These are phyloP conservation scores for Leishmania amazonensis DNA, from an alignment of 208 protist genomes.

Conservation along the genomic window DNA sequence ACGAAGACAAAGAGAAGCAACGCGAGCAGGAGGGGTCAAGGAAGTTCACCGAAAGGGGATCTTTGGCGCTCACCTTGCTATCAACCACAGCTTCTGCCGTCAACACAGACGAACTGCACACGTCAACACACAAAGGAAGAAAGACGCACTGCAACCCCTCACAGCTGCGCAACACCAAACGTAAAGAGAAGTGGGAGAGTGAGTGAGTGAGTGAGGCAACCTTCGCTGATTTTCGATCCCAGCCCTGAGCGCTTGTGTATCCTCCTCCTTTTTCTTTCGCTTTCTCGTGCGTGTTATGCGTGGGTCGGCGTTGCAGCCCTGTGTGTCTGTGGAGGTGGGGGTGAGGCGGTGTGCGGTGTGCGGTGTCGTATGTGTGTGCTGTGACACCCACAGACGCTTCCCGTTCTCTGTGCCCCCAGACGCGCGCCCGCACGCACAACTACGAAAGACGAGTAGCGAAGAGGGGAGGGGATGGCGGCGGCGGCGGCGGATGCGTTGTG, in stretches of 20 bases:
- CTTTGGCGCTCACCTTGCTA: background rate
- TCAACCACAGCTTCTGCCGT: background rate
- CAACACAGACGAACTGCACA: background rate
- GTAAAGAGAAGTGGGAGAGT: background rate
- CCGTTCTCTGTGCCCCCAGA: background rate
- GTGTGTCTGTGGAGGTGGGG: background rate
- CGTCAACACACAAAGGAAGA: background rate
- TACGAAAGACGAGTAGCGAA: background rate
- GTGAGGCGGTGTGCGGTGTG: background rate
- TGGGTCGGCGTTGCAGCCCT: background rate
- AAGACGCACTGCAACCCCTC: background rate
- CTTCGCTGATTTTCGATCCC: background rate
- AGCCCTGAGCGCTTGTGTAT: background rate
- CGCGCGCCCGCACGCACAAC: no score
- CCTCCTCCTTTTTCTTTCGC: background rate
- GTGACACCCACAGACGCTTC: background rate
- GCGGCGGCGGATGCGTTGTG: background rate
- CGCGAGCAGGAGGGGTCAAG: background rate
- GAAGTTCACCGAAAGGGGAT: background rate
- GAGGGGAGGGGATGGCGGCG: background rate
- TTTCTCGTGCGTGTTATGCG: background rate
- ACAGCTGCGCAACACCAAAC: background rate
- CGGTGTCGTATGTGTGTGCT: background rate
- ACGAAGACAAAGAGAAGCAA: background rate
- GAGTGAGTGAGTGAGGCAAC: background rate